Base-by-base conservation (phyloP, 805 yeast genomes). In the Candida tammaniensis region DNA sequence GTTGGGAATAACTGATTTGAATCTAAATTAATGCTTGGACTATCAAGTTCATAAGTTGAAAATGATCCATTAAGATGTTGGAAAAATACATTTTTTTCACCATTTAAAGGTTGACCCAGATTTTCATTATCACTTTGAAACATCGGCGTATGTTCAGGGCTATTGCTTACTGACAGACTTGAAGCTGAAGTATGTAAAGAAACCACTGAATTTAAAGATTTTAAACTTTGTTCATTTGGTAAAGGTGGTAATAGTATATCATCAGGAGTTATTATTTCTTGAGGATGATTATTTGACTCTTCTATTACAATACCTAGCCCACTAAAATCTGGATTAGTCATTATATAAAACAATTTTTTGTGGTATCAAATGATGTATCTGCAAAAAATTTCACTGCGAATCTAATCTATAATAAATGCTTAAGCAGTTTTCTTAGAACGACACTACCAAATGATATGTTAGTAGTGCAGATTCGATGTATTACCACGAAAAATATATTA, bases 231-330 rank as follows among this genome's bases (percentile, higher is more conserved):
- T 17, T 52, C 56, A 17, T 43, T 43, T 3, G 63, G 63, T 26
- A 57, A 42, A 4, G 63, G 63, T 4, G 63, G 63, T 21, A 57
- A 46, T 22, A 56, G 41, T 4, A 47, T 34, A 31, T 56, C 60
- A 27, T 33, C 31, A 22, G 35, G 30, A 3, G 28, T 20, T 19
- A 19, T 19, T 7, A 7, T 19, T 19, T 19, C 22, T 19, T 19
- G 9, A 19, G 10, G 29, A n/a, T n/a, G 27, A 19, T 12, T 31
- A 21, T 30, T 23, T 25, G 17, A 16, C 12, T 59, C 64, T 39
- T 61, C 67, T 12, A 59, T 30, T 12, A 59, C 52, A 24, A 59
- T 59, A 15, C 64, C 65, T 40, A 61, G 48, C 4, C 64, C 65
- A 36, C 42, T 41, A 41, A 41, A 30, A 16, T 30, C 33, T n/a